Evolutionary conservation across 75 land plant genomes (phyloP).

Genomic region (Selaginella moellendorffii): DNA sequence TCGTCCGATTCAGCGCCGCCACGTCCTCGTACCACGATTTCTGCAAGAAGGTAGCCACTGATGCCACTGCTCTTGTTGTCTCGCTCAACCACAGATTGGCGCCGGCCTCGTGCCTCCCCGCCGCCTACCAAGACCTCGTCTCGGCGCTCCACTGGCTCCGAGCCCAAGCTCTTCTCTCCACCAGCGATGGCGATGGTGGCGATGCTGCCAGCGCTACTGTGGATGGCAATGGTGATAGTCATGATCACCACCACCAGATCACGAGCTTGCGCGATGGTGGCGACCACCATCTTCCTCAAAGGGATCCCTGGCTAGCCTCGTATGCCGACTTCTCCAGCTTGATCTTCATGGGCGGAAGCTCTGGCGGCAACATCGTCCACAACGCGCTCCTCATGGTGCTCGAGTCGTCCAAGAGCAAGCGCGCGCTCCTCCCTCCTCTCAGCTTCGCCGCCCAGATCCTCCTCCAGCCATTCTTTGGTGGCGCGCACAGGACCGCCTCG

Average conservation of each 20-base stretch:
- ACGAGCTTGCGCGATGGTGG: background rate
- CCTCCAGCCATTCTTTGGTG: background rate
- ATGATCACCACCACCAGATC: background rate
- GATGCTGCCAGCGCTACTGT: too few species aligned
- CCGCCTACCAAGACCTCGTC: background rate
- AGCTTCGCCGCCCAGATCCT: background rate
- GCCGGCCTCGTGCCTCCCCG: background rate
- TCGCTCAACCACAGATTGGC: slow-evolving; percentile 4
- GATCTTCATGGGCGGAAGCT: background rate
- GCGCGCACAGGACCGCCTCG: background rate
- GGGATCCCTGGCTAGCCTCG: background rate
- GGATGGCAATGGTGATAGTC: too few species aligned
- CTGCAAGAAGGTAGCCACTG: background rate
- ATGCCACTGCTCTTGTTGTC: background rate
- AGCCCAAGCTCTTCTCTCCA: background rate
- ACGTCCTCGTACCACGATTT: background rate
- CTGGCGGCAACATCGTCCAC: background rate
- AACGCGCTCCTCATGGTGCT: too few species aligned
- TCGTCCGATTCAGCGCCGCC: background rate
- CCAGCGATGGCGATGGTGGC: background rate
- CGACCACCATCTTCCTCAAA: background rate
- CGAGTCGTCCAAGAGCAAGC: background rate
- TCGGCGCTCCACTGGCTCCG: background rate
- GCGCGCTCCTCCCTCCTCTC: background rate
- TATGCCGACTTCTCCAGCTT: background rate